phyloP scores from a whole-genome alignment of 495 filamentous ascomycete species.

The Letharia columbiana region DNA sequence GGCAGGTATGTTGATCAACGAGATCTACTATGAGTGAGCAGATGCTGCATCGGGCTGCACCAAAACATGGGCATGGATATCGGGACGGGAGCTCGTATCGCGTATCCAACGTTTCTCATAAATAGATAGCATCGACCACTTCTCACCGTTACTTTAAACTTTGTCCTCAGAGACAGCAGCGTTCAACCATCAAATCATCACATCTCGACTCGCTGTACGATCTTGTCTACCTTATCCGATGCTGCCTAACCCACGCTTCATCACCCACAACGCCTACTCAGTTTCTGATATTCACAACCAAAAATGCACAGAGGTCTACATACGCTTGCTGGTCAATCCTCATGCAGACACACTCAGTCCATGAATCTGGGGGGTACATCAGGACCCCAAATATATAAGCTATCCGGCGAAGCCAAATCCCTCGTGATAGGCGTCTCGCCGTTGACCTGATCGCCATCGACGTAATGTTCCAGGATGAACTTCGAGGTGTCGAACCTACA shows the following conservation, averaged over 20 bases:
- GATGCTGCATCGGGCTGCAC: background rate
- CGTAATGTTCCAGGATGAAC: slow-evolving; percentile 44
- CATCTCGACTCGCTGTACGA: background rate
- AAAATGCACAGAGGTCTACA: background rate
- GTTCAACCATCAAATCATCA: background rate
- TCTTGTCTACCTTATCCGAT: background rate
- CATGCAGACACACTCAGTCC: background rate
- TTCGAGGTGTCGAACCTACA: slow-evolving; percentile 6
- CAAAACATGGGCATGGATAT: background rate
- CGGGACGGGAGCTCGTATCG: background rate
- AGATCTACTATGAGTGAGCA: slow-evolving; percentile 4
- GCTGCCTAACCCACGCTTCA: background rate
- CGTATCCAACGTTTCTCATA: background rate
- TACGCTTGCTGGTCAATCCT: background rate
- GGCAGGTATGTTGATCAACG: background rate
- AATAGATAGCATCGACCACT: background rate
- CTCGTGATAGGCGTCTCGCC: slow-evolving; percentile 44
- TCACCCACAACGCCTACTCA: background rate
- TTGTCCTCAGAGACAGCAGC: background rate
- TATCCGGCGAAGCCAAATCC: slow-evolving; percentile 26
- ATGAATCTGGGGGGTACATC: slow-evolving; percentile 24
- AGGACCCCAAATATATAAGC: slow-evolving; percentile 31
- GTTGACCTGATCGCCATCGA: slow-evolving; percentile 62
- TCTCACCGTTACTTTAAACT: background rate
- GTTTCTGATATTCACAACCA: background rate